Evolutionary conservation across 345 rosid genomes (phyloP).

Genomic region (Corymbia maculata): DNA sequence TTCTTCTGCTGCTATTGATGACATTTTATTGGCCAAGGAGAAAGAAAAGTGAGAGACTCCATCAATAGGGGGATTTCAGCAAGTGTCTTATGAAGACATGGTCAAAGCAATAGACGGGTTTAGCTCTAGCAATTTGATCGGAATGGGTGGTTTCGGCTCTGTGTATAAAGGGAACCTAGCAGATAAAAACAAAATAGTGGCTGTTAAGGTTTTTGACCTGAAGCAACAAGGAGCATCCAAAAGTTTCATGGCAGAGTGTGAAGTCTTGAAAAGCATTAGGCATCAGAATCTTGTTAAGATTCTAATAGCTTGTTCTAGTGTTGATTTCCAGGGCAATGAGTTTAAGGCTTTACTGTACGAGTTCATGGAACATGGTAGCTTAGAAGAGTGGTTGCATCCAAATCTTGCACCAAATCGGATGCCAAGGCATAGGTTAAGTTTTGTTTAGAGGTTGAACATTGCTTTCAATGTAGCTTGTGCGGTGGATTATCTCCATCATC

Average conservation of each 20-base stretch:
- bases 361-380: constrained; percentile 8
- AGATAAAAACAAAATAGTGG: background rate
- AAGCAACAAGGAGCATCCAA: background rate
- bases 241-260: constrained; percentile 9
- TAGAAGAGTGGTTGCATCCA: constrained; percentile 10
- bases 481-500: constrained; percentile 8
- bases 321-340: constrained; percentile 2
- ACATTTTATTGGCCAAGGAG: background rate
- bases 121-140: background rate
- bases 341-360: constrained; percentile 13
- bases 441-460: background rate
- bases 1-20: background rate
- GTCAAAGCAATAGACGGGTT: constrained; percentile 3
- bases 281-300: constrained; percentile 3
- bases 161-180: constrained; percentile 3
- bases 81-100: background rate
- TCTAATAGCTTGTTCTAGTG: background rate
- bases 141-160: constrained; percentile 1
- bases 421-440: background rate
- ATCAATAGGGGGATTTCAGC: background rate
- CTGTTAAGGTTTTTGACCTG: constrained; percentile 5
- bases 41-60: background rate
- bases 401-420: background rate
- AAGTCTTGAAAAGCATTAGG: background rate
- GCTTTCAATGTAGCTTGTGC: constrained; percentile 9